These are phyloP conservation scores for Mucor saturninus DNA, from an alignment of 371 early-diverging fungal genomes.

Conservation along the genomic window DNA sequence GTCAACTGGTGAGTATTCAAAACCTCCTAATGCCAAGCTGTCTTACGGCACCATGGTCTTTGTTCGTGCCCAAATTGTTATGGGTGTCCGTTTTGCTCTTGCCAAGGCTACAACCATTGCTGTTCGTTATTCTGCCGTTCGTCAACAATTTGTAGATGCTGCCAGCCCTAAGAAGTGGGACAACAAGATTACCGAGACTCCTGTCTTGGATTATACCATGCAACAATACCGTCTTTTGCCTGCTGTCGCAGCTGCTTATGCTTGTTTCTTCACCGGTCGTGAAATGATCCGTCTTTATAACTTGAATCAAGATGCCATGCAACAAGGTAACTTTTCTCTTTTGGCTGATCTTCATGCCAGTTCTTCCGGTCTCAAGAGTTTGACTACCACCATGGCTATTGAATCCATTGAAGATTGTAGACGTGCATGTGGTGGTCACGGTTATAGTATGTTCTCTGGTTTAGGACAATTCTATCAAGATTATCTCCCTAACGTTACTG, in stretches of 20 bases:
- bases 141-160: slow-evolving; percentile 57
- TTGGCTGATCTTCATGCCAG: slow-evolving; percentile 87
- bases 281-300: slow-evolving; percentile 69
- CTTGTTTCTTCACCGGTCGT: slow-evolving; percentile 70
- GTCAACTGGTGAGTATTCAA: slow-evolving; percentile 67
- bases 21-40: slow-evolving; percentile 74
- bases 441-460: slow-evolving; percentile 79
- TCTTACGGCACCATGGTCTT: slow-evolving; percentile 81
- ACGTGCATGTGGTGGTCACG: slow-evolving; percentile 84
- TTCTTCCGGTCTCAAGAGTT: slow-evolving; percentile 83
- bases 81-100: slow-evolving; percentile 54
- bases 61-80: slow-evolving; percentile 71
- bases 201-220: slow-evolving; percentile 78
- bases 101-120: slow-evolving; percentile 58
- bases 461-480: slow-evolving; percentile 74
- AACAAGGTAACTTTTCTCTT: slow-evolving; percentile 53
- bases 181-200: slow-evolving; percentile 61
- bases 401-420: slow-evolving; percentile 81
- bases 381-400: slow-evolving; percentile 75
- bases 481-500: slow-evolving; percentile 65
- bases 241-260: slow-evolving; percentile 73
- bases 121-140: slow-evolving; percentile 55
- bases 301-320: slow-evolving; percentile 61
- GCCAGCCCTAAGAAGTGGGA: slow-evolving; percentile 49
- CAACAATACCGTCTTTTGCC: slow-evolving; percentile 79